A percentile compares a stretch with the other conserved stretches of the same genome.
Evolutionary conservation across 805 yeast genomes (phyloP).

Genomic region (Kazachstania martiniae): DNA sequence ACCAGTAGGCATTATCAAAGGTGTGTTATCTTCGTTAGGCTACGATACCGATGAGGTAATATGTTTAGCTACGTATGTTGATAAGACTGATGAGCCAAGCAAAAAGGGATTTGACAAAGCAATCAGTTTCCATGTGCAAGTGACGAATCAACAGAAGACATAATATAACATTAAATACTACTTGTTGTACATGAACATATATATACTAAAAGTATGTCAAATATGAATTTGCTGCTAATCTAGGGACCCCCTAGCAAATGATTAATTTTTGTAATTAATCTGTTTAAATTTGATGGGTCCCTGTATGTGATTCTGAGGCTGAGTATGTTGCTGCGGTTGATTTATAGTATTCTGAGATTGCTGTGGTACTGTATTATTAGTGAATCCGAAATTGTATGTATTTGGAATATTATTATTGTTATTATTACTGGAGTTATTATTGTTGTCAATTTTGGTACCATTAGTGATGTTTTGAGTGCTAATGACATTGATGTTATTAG

Average conservation of each 20-base stretch:
- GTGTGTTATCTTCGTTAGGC: slow-evolving; percentile 25
- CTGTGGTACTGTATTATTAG: no score
- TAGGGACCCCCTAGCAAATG: no score
- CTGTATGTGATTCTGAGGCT: not conserved
- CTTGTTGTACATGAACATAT: no score
- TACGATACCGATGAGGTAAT: slow-evolving; percentile 16
- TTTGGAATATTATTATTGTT: no score
- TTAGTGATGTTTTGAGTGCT: not conserved
- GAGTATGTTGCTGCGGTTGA: not conserved
- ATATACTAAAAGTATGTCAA: no score
- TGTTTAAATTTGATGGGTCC: no score
- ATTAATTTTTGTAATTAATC: no score
- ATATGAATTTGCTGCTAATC: no score
- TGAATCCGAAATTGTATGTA: no score
- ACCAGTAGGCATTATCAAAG: slow-evolving; percentile 26
- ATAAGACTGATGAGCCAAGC: slow-evolving; percentile 13
- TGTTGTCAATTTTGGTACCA: not conserved
- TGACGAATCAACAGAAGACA: slow-evolving; percentile 4
- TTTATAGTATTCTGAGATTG: not conserved
- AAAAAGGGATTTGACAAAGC: slow-evolving; percentile 16
- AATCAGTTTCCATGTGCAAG: slow-evolving; percentile 26
- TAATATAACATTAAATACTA: no score
- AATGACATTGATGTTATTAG: not conserved
- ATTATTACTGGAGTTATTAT: not conserved
- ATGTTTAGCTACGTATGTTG: slow-evolving; percentile 22